phyloP scores from a whole-genome alignment of 2,329 filamentous ascomycete genomes.

The Gliomastix tumulicola region DNA sequence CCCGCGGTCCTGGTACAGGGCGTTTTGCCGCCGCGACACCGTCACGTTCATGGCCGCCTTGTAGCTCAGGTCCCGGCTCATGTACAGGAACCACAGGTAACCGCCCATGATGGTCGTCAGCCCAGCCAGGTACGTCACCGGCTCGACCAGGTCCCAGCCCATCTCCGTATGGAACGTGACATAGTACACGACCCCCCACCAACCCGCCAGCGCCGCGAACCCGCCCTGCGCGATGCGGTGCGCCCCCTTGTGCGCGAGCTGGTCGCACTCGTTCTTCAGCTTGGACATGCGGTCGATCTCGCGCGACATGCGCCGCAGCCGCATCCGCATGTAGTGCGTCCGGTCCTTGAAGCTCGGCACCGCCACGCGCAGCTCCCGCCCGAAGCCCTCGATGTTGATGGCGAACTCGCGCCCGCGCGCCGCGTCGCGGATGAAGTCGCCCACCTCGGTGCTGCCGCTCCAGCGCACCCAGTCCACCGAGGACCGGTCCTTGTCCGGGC shows the following conservation, averaged over 20 bases:
- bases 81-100: slow-evolving; percentile 90
- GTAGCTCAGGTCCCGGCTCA: slow-evolving; percentile 85
- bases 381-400: slow-evolving; percentile 68
- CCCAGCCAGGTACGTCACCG: slow-evolving; percentile 84
- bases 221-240: slow-evolving; percentile 76
- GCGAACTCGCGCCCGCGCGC: slow-evolving; percentile 79
- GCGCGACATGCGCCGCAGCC: slow-evolving; percentile 63
- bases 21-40: slow-evolving; percentile 68
- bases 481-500: slow-evolving; percentile 28
- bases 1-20: slow-evolving; percentile 67
- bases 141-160: slow-evolving; percentile 89
- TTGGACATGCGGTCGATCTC: slow-evolving; percentile 63
- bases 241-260: slow-evolving; percentile 67
- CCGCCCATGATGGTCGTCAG: slow-evolving; percentile 80
- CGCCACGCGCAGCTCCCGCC: slow-evolving; percentile 61
- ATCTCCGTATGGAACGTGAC: slow-evolving; percentile 65
- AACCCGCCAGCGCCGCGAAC: slow-evolving; percentile 63
- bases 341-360: slow-evolving; percentile 85
- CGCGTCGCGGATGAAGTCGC: slow-evolving; percentile 89
- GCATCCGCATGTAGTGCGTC: slow-evolving; percentile 80
- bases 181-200: slow-evolving; percentile 80
- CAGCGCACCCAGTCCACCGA: slow-evolving; percentile 68
- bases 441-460: slow-evolving; percentile 83
- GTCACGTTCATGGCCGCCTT: slow-evolving; percentile 82
- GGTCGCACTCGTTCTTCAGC: slow-evolving; percentile 77